Conservation (phyloP, 139 green algal genomes). For the Dunaliella primolecta region DNA sequence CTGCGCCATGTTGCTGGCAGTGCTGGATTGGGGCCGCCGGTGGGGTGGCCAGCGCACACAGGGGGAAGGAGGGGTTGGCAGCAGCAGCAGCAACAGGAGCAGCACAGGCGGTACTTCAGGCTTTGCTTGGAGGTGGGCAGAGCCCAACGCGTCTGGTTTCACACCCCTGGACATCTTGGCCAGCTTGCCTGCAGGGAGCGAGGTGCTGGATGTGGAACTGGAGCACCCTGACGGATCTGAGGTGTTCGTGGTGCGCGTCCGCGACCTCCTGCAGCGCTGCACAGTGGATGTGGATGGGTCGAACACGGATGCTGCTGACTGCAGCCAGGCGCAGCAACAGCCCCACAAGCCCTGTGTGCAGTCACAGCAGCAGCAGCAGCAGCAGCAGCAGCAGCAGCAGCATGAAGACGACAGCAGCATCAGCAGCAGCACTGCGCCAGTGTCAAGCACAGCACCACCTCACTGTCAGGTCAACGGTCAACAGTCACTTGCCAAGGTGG, state of each 20-base stretch:
- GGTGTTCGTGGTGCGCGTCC: too few relatives aligned
- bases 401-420: neutral
- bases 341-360: neutral
- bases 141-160: neutral
- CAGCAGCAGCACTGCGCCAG: neutral
- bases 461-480: too few relatives aligned
- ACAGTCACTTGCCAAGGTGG: too few relatives aligned
- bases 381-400: slow-evolving; percentile 1
- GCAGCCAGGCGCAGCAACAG: neutral
- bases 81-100: too few relatives aligned
- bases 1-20: neutral
- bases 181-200: too few relatives aligned
- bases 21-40: neutral
- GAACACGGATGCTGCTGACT: too few relatives aligned
- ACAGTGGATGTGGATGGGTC: too few relatives aligned
- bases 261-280: too few relatives aligned
- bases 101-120: too few relatives aligned
- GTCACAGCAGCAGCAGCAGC: neutral
- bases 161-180: neutral
- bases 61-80: neutral
- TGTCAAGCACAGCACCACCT: neutral
- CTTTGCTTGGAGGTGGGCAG: neutral
- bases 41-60: too few relatives aligned
- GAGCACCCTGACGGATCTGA: too few relatives aligned
- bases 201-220: too few relatives aligned